Evolutionary conservation across 2,329 filamentous ascomycete genomes (phyloP).

Genomic region (Rhynchosporium agropyri): DNA sequence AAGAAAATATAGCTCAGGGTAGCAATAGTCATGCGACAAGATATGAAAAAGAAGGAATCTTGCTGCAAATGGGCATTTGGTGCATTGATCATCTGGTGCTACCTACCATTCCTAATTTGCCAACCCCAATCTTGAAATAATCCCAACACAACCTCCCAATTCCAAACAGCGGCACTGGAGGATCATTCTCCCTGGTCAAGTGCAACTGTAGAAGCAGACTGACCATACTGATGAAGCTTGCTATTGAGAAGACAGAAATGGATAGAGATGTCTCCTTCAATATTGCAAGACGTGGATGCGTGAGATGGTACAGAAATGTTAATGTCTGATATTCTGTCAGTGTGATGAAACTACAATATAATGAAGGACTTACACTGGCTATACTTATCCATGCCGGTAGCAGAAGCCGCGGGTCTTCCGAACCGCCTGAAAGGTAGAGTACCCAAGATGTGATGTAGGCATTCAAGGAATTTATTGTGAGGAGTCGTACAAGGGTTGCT

Average conservation of each 20-base stretch:
- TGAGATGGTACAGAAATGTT: constrained; percentile 75
- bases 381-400: constrained; percentile 80
- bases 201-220: constrained; percentile 69
- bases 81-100: not conserved
- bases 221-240: constrained; percentile 76
- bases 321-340: constrained; percentile 55
- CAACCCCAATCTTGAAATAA: constrained; percentile 32
- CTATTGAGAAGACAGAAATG: constrained; percentile 75
- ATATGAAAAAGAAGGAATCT: too few species aligned
- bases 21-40: too few species aligned
- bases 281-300: constrained; percentile 77
- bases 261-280: constrained; percentile 77
- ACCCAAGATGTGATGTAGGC: constrained; percentile 75
- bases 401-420: constrained; percentile 69
- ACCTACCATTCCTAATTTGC: constrained; percentile 29
- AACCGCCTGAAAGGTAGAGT: constrained; percentile 70
- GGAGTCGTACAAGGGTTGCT: constrained; percentile 77
- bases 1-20: too few species aligned
- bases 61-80: not conserved
- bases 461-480: constrained; percentile 74
- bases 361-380: constrained; percentile 60
- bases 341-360: not conserved
- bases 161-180: constrained; percentile 38
- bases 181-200: constrained; percentile 39
- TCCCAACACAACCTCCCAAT: constrained; percentile 35